A percentile compares a stretch with the other conserved stretches of the same genome.
Conservation (phyloP, 2,329 filamentous ascomycete species). For the Penicillium sp. region DNA sequence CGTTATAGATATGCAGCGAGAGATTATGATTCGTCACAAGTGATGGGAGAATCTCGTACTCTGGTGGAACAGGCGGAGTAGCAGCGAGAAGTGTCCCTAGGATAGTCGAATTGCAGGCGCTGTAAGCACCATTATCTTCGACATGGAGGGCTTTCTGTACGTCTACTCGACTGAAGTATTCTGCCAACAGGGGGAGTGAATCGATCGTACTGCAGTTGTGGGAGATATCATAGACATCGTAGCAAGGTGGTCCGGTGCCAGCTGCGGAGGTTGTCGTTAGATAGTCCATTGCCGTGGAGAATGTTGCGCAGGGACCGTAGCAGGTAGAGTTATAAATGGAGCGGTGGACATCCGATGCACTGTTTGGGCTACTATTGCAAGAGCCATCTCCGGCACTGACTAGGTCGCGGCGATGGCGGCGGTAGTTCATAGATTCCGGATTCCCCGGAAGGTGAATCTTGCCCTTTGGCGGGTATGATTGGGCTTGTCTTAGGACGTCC, state of each 20-base stretch:
- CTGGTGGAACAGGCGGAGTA: constrained; percentile 31
- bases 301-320: constrained; percentile 41
- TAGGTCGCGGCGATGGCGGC: constrained; percentile 16
- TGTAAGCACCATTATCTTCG: constrained; percentile 22
- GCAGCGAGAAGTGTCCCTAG: constrained; percentile 28
- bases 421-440: constrained; percentile 36
- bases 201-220: constrained; percentile 36
- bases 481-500: constrained; percentile 30
- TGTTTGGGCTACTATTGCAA: constrained; percentile 33
- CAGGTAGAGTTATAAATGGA: constrained; percentile 42
- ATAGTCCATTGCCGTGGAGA: constrained; percentile 39
- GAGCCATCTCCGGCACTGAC: constrained; percentile 17
- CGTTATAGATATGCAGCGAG: constrained; percentile 42
- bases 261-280: constrained; percentile 22
- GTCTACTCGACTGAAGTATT: constrained; percentile 40
- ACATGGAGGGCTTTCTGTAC: constrained; percentile 40
- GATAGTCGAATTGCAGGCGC: constrained; percentile 38
- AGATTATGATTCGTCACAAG: constrained; percentile 37
- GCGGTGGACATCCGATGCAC: constrained; percentile 25
- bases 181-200: constrained; percentile 26
- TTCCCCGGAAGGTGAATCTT: constrained; percentile 37
- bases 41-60: constrained; percentile 37
- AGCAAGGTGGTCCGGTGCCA: constrained; percentile 28
- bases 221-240: constrained; percentile 40
- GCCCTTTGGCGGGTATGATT: constrained; percentile 34